A percentile compares a stretch with the other conserved stretches of the same genome.
Evolutionary conservation across 192 early-diverging fungal genomes (phyloP).

Genomic region (Radiomyces spectabilis): DNA sequence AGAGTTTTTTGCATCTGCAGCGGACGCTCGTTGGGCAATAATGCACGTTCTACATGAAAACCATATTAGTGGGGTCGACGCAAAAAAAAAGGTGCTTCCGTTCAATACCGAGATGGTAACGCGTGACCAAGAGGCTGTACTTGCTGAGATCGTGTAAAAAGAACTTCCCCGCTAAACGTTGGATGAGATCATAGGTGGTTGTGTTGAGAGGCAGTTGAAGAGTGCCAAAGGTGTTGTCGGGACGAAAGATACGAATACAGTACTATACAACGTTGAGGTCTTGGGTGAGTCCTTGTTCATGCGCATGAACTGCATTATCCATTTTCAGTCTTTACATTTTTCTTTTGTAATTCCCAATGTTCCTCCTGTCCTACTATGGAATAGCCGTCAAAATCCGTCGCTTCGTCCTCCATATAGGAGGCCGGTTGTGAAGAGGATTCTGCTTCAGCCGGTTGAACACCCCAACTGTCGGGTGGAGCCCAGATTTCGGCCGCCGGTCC

Average conservation of each 20-base stretch:
- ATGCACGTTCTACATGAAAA: conserved; percentile 53
- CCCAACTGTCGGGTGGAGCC: conserved; percentile 70
- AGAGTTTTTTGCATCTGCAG: conserved; percentile 63
- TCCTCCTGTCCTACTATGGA: conserved; percentile 9
- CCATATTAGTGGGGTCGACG: no score
- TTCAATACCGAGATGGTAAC: conserved; percentile 16
- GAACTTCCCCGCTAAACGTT: conserved; percentile 73
- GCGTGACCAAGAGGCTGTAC: conserved; percentile 14
- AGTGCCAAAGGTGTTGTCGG: conserved; percentile 75
- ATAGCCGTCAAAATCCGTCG: conserved; percentile 20
- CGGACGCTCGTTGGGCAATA: conserved; percentile 63
- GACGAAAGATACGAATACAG: conserved; percentile 68
- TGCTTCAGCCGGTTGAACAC: conserved; percentile 41
- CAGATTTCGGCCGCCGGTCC: conserved; percentile 44
- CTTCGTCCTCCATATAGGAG: conserved; percentile 20
- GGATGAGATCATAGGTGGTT: conserved; percentile 66
- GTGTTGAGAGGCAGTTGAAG: conserved; percentile 62
- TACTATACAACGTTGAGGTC: no score
- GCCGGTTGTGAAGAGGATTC: not conserved
- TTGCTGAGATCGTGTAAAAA: conserved; percentile 62
- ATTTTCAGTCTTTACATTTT: no score
- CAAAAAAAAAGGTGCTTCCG: not conserved
- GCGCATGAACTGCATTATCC: no score
- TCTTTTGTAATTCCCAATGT: conserved; percentile 5
- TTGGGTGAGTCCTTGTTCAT: no score